Conservation (phyloP, 306 rosid genomes). For the Oemleria cerasiformis region DNA sequence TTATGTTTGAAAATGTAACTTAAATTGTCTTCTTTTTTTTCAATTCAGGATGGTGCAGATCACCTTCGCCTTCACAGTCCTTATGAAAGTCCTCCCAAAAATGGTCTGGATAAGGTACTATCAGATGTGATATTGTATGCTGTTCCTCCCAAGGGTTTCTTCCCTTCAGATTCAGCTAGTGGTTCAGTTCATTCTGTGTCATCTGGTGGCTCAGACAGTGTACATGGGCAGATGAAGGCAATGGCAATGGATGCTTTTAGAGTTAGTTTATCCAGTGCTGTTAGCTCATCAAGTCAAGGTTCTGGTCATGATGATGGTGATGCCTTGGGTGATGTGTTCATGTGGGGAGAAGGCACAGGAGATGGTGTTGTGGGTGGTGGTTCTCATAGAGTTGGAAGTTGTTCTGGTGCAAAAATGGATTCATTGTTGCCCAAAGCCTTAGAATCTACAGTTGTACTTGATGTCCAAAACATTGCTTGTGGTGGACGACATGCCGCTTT, state of each 20-base stretch:
- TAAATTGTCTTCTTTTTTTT: slow-evolving; percentile 22
- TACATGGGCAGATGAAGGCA: slow-evolving; percentile 88
- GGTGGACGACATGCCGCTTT: slow-evolving; percentile 95
- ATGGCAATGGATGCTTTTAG: slow-evolving; percentile 94
- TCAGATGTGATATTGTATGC: slow-evolving; percentile 77
- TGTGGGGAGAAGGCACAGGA: slow-evolving; percentile 97
- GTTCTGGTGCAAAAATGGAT: slow-evolving; percentile 65
- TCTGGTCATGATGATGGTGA: slow-evolving; percentile 99
- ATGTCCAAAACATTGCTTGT: slow-evolving; percentile 92
- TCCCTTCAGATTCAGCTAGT: slow-evolving; percentile 91
- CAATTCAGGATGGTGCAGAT: slow-evolving; percentile 80
- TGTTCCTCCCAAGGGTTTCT: slow-evolving; percentile 85
- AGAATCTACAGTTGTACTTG: slow-evolving; percentile 94
- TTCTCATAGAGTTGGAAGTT: slow-evolving; percentile 69
- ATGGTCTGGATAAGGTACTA: slow-evolving; percentile 83
- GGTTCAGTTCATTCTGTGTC: slow-evolving; percentile 91
- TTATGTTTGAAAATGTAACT: slow-evolving; percentile 23
- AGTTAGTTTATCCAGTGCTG: slow-evolving; percentile 96
- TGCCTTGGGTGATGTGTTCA: slow-evolving; percentile 96
- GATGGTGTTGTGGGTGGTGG: slow-evolving; percentile 98
- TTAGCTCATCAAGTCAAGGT: slow-evolving; percentile 99
- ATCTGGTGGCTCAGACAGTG: slow-evolving; percentile 94
- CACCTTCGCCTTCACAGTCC: slow-evolving; percentile 91
- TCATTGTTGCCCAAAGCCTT: slow-evolving; percentile 89
- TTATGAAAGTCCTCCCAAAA: slow-evolving; percentile 92